phyloP scores from a whole-genome alignment of 345 rosid species.

The Sisymbrium irio region DNA sequence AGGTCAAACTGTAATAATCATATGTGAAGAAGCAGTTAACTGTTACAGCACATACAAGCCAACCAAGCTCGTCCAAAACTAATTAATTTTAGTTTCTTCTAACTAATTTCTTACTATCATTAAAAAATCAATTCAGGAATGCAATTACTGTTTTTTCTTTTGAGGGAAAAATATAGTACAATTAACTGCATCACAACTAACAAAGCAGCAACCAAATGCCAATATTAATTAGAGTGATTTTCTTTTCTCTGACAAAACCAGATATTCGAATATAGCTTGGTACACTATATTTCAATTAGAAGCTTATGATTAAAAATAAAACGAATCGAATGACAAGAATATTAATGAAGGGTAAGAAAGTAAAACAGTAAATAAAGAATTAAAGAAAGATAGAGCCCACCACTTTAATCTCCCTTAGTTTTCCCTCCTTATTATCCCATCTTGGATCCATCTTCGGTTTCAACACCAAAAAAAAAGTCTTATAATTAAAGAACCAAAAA shows the following conservation, averaged over 20 bases:
- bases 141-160: not conserved
- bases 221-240: slow-evolving; percentile 9
- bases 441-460: slow-evolving; percentile 36
- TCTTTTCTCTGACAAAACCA: slow-evolving; percentile 24
- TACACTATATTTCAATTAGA: not conserved
- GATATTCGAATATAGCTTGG: slow-evolving; percentile 8
- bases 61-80: slow-evolving; percentile 26
- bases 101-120: slow-evolving; percentile 16
- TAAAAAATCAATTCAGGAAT: slow-evolving; percentile 2
- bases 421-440: slow-evolving; percentile 35
- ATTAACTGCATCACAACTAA: slow-evolving; percentile 28
- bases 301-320: not conserved
- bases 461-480: slow-evolving; percentile 28
- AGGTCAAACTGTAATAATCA: slow-evolving; percentile 17
- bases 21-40: not conserved
- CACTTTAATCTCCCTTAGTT: slow-evolving; percentile 9
- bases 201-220: slow-evolving; percentile 21
- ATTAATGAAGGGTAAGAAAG: slow-evolving; percentile 13
- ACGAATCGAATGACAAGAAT: not conserved
- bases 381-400: slow-evolving; percentile 31
- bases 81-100: slow-evolving; percentile 15
- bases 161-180: not conserved
- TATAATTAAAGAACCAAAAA: slow-evolving; percentile 29
- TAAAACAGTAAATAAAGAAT: slow-evolving; percentile 23
- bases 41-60: slow-evolving; percentile 16